Conservation (phyloP, 352 stramenopile species). For the Pythium aristosporum region DNA sequence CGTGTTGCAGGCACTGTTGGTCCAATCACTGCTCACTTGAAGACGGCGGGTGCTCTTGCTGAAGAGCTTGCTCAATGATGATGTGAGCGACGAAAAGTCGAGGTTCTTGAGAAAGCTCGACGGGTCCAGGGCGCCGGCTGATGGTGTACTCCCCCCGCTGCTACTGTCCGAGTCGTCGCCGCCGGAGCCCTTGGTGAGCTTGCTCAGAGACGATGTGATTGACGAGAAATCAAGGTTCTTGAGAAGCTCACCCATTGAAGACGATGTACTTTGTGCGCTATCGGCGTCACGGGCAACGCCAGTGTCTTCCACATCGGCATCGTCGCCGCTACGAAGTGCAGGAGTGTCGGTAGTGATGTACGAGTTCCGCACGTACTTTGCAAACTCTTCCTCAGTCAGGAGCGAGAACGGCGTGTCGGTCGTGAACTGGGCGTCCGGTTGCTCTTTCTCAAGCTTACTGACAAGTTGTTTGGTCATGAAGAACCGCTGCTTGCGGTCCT, state of each 20-base stretch:
- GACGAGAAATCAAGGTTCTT: constrained; percentile 17
- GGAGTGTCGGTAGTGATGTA: constrained; percentile 7
- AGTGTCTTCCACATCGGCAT: constrained; percentile 6
- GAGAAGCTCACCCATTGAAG: not conserved
- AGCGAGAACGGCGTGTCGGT: constrained; percentile 64
- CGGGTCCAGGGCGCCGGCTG: not conserved
- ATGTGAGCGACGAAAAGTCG: constrained; percentile 9
- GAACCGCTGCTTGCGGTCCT: constrained; percentile 27
- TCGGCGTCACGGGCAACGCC: constrained; percentile 4
- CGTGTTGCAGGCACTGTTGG: constrained; percentile 17
- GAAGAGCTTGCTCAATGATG: not conserved
- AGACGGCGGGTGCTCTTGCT: not conserved
- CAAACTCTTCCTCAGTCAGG: constrained; percentile 72
- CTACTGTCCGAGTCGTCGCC: no score
- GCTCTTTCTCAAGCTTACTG: constrained; percentile 36
- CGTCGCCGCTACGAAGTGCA: not conserved
- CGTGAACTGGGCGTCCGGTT: constrained; percentile 62
- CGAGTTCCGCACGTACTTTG: constrained; percentile 24
- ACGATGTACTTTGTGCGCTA: not conserved
- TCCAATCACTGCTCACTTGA: constrained; percentile 18
- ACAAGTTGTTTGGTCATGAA: constrained; percentile 33
- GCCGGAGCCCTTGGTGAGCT: not conserved
- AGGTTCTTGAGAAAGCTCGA: constrained; percentile 12
- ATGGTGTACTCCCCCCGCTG: not conserved
- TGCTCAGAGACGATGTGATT: not conserved